phyloP scores from a whole-genome alignment of 805 yeast genomes.

The Zygoascus biomembranicola region DNA sequence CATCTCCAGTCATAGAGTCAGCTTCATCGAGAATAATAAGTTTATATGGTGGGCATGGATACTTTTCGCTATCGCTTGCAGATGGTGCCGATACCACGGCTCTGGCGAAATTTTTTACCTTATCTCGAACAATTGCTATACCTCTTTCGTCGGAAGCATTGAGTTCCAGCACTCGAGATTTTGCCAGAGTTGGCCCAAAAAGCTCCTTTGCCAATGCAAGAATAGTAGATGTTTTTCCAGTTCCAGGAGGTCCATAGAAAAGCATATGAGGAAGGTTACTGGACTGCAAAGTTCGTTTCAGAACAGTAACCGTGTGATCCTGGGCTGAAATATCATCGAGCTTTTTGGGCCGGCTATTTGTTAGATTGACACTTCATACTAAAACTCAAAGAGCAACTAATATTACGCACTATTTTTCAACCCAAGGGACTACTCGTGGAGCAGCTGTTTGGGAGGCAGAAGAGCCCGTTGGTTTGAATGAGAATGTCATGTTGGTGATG shows the following conservation, averaged over 20 bases:
- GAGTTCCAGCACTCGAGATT: conserved; percentile 84
- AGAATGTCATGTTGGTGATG: conserved; percentile 5
- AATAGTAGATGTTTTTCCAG: conserved; percentile 86
- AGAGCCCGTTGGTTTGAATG: conserved; percentile 2
- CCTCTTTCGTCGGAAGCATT: conserved; percentile 98
- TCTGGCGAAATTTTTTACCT: conserved; percentile 90
- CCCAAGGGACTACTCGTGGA: conserved; percentile 58
- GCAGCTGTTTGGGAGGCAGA: not conserved
- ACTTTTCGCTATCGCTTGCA: conserved; percentile 54
- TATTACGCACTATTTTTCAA: conserved; percentile 61
- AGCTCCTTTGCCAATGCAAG: conserved; percentile 81
- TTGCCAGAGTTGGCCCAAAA: conserved; percentile 79
- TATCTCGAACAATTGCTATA: conserved; percentile 94
- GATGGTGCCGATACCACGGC: conserved; percentile 75
- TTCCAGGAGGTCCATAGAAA: conserved; percentile 96
- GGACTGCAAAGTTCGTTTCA: conserved; percentile 67
- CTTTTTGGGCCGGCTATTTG: conserved; percentile 64
- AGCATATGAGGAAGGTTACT: conserved; percentile 70
- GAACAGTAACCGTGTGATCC: conserved; percentile 75
- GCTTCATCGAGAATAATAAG: conserved; percentile 90
- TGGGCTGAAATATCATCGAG: conserved; percentile 88
- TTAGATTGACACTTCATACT: not conserved
- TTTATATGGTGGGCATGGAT: conserved; percentile 96
- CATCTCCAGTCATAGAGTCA: conserved; percentile 81
- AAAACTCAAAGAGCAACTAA: not conserved